Evolutionary conservation across 1,139 yeast genomes (phyloP).

Genomic region (Hanseniaspora sp.): DNA sequence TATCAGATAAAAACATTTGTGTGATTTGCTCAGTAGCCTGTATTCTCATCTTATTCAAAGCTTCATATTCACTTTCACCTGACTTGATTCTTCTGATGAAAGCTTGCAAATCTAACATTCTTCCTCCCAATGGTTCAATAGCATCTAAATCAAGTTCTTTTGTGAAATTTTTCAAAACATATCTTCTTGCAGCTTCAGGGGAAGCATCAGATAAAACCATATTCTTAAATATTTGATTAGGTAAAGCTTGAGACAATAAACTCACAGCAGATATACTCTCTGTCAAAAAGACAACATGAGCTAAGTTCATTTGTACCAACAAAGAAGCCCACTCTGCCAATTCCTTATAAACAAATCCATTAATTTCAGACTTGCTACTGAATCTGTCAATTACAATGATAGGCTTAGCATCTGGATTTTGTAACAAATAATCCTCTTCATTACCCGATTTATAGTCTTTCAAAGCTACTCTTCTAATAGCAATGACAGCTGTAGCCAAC

Average conservation of each 20-base stretch:
- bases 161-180: slow-evolving; percentile 51
- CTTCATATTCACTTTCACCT: slow-evolving; percentile 72
- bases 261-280: slow-evolving; percentile 73
- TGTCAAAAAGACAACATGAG: slow-evolving; percentile 80
- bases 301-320: slow-evolving; percentile 63
- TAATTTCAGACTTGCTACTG: slow-evolving; percentile 47
- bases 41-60: slow-evolving; percentile 64
- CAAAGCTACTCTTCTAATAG: slow-evolving; percentile 62
- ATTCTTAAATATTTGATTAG: slow-evolving; percentile 75
- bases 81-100: slow-evolving; percentile 76
- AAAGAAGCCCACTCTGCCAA: slow-evolving; percentile 83
- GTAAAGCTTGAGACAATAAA: slow-evolving; percentile 56
- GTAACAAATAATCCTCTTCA: slow-evolving; percentile 74
- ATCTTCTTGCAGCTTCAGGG: slow-evolving; percentile 54
- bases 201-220: slow-evolving; percentile 75
- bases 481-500: slow-evolving; percentile 60
- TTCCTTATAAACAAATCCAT: slow-evolving; percentile 61
- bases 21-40: slow-evolving; percentile 84
- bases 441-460: slow-evolving; percentile 36
- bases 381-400: slow-evolving; percentile 74
- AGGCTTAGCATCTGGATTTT: slow-evolving; percentile 79
- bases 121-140: slow-evolving; percentile 78
- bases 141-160: slow-evolving; percentile 23
- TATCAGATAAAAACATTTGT: slow-evolving; percentile 57
- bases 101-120: slow-evolving; percentile 87